phyloP scores from a whole-genome alignment of 2,329 filamentous ascomycete species.

The Epichloe scottii region DNA sequence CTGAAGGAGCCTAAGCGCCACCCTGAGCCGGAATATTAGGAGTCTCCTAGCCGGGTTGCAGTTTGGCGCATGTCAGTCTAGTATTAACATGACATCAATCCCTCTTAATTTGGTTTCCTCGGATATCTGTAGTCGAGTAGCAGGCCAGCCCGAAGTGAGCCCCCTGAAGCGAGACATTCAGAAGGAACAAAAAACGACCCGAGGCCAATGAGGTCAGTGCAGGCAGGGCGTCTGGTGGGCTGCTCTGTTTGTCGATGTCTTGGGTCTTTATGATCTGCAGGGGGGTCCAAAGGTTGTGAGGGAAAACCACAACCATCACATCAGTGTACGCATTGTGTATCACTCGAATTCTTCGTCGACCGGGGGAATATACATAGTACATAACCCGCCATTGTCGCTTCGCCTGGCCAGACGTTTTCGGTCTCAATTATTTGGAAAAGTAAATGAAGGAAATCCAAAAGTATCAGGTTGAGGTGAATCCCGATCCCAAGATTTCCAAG shows the following conservation, averaged over 20 bases:
- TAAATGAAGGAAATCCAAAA: not conserved
- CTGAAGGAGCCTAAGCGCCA: not conserved
- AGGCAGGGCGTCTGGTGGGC: not conserved
- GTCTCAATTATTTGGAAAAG: not conserved
- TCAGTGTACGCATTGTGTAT: slow-evolving; percentile 1
- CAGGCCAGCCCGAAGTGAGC: not conserved
- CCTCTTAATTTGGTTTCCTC: not conserved
- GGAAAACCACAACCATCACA: not conserved
- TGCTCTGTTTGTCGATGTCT: slow-evolving; percentile 1
- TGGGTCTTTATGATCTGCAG: not conserved
- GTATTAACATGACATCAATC: not conserved
- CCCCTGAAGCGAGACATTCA: not conserved
- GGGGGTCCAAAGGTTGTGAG: not conserved
- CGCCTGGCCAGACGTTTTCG: not conserved
- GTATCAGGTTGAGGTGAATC: not conserved
- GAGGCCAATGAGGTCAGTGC: not conserved
- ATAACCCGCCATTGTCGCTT: not conserved
- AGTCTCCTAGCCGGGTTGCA: too few relatives aligned
- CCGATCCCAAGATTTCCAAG: not conserved
- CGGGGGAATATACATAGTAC: not conserved
- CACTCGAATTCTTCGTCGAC: not conserved
- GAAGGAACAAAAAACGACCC: not conserved
- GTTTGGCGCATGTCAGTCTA: too few relatives aligned
- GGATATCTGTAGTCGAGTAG: not conserved
- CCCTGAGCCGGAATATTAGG: not conserved